Evolutionary conservation across 768 basidiomycete species (phyloP).

Genomic region (Termitomyces sp.): DNA sequence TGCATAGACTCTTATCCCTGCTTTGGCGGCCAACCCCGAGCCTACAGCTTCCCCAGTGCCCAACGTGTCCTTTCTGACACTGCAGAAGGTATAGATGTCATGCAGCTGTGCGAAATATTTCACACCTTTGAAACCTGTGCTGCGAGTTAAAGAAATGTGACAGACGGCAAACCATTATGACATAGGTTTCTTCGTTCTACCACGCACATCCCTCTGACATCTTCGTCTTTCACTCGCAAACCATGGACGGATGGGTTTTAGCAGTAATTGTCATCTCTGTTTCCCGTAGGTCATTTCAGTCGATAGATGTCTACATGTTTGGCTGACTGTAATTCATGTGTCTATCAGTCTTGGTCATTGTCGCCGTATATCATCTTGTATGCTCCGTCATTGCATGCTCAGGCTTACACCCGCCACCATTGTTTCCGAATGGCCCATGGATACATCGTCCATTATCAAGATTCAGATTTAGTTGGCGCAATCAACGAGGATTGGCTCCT

Average conservation of each 20-base stretch:
- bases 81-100: neutral
- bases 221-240: neutral
- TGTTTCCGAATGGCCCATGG: neutral
- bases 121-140: neutral
- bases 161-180: neutral
- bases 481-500: neutral
- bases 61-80: neutral
- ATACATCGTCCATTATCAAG: neutral
- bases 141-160: neutral
- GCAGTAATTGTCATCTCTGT: neutral
- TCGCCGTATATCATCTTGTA: neutral
- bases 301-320: neutral
- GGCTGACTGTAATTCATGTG: neutral
- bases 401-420: too few relatives aligned
- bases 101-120: neutral
- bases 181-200: neutral
- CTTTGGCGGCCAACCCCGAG: neutral
- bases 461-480: neutral
- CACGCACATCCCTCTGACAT: neutral
- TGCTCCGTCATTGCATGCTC: too few relatives aligned
- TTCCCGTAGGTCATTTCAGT: neutral
- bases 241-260: neutral
- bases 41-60: neutral
- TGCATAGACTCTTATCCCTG: neutral
- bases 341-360: neutral